These are phyloP conservation scores for Lipomyces spencermartinsiae DNA, from an alignment of 805 yeast genomes.

Conservation along the genomic window DNA sequence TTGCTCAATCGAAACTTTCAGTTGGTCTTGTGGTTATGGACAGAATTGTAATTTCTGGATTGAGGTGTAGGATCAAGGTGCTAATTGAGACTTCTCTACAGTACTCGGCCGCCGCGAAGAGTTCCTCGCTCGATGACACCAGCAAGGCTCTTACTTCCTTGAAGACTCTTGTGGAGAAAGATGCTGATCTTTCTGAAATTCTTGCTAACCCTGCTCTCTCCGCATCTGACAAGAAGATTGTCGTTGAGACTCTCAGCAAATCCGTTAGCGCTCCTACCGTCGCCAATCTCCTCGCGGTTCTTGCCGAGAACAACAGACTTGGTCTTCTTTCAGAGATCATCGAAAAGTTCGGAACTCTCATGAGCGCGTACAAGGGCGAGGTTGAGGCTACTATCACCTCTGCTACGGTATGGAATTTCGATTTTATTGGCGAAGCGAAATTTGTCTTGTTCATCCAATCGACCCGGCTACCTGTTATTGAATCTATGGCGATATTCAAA, in stretches of 20 bases:
- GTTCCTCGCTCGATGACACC: constrained; percentile 74
- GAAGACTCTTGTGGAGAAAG: constrained; percentile 61
- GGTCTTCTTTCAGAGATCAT: constrained; percentile 67
- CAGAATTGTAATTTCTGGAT: neutral
- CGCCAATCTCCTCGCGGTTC: constrained; percentile 77
- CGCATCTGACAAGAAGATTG: constrained; percentile 70
- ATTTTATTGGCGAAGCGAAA: neutral
- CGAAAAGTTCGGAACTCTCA: constrained; percentile 73
- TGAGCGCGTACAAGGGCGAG: constrained; percentile 88
- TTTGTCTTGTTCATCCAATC: neutral
- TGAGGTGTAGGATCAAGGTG: neutral
- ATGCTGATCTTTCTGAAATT: constrained; percentile 65
- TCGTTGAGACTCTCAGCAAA: constrained; percentile 64
- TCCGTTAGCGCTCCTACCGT: constrained; percentile 67
- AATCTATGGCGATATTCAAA: neutral
- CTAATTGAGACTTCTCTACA: constrained; percentile 15
- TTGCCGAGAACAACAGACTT: constrained; percentile 95
- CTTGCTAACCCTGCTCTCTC: constrained; percentile 86
- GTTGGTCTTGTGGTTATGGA: neutral
- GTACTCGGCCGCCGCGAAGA: constrained; percentile 87
- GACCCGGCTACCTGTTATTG: neutral
- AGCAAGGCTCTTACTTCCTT: constrained; percentile 68
- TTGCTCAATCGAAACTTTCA: neutral
- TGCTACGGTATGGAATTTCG: constrained; percentile 52
- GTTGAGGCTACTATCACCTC: constrained; percentile 94